These are phyloP conservation scores for Globisporangium heterothallicum DNA, from an alignment of 352 stramenopile genomes.

Conservation along the genomic window DNA sequence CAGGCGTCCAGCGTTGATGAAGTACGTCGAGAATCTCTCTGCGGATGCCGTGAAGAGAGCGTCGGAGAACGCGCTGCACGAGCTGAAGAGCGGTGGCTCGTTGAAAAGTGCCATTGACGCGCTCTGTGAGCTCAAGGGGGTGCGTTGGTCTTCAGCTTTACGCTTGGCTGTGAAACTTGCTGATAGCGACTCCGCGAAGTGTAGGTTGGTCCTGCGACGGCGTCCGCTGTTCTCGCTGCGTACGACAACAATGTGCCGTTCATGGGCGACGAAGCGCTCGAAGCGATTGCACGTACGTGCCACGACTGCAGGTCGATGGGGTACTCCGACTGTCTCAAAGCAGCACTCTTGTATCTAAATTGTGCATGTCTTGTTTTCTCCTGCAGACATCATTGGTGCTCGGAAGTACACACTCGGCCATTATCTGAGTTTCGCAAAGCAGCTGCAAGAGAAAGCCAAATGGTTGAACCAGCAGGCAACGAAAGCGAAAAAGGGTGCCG, in stretches of 20 bases:
- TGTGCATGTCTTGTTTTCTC: background rate
- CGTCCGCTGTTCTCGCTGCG: conserved; percentile 62
- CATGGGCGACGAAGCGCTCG: conserved; percentile 76
- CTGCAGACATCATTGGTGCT: conserved; percentile 51
- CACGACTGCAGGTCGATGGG: too few species aligned
- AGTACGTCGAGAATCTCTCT: conserved; percentile 46
- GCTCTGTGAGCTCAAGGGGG: conserved; percentile 63
- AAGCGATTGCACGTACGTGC: conserved; percentile 57
- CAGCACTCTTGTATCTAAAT: too few species aligned
- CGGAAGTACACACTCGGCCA: conserved; percentile 77
- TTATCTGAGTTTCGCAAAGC: conserved; percentile 55
- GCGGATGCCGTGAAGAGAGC: conserved; percentile 41
- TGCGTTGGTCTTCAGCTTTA: conserved; percentile 14
- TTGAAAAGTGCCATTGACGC: conserved; percentile 43
- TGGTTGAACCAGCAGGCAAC: conserved; percentile 44
- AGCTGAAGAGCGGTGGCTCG: conserved; percentile 16
- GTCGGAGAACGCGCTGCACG: conserved; percentile 33
- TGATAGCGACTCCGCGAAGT: too few species aligned
- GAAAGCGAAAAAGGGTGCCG: conserved; percentile 6
- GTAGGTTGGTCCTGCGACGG: conserved; percentile 75
- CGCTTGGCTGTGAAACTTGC: too few species aligned
- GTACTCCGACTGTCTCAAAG: too few species aligned
- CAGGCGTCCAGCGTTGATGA: conserved; percentile 72
- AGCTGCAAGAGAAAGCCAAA: conserved; percentile 44
- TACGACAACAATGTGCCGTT: conserved; percentile 67